Base-by-base conservation (phyloP, 73 alveolate genomes). In the Paraurostyla sp. region DNA sequence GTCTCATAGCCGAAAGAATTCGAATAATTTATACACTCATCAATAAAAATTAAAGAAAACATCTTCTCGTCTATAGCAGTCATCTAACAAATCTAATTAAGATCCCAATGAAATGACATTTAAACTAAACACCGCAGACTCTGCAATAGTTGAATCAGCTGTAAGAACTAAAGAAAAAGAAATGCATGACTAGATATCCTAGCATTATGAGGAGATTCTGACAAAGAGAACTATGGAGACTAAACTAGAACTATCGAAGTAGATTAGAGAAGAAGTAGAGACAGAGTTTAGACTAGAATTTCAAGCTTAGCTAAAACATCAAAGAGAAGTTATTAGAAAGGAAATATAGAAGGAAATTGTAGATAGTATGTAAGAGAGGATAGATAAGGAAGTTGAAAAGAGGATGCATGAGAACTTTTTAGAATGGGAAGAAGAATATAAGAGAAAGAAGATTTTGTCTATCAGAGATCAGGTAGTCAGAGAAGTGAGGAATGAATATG, bases 351-450 rank as follows among this genome's bases (percentile, higher is more conserved):
- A 73, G 46, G 86, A 73, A 46, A 48, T 48, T 23, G 30, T 48
- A n/a, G 71, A 73, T 0, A 9, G n/a, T 48, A 40, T 73, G 6
- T 29, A 73, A 30, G 71, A 73, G 56, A 40, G 71, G 20, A 48
- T 49, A 9, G 71, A 73, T 48, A 73, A 73, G 29, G 65, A 73
- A 73, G 86, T 48, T 0, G 71, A 73, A 73, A 49, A 73, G 46
- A 4, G 65, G 4, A 73, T 73, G 71, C 51, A 48, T 73, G 86
- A 73, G 13, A 73, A 73, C 20, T 73, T 73, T 56, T 36, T 43
- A 33, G 71, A 43, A 20, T 73, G 86, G 86, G 86, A 73, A 48
- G 86, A 73, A 48, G 86, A 73, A 1, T 73, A 73, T 27, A 73
- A 73, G 27, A 40, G 71, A 16, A 73, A 73, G 71, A 73, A 49